phyloP scores from a whole-genome alignment of 2,329 filamentous ascomycete species.

The Pseudocercospora crystallina region DNA sequence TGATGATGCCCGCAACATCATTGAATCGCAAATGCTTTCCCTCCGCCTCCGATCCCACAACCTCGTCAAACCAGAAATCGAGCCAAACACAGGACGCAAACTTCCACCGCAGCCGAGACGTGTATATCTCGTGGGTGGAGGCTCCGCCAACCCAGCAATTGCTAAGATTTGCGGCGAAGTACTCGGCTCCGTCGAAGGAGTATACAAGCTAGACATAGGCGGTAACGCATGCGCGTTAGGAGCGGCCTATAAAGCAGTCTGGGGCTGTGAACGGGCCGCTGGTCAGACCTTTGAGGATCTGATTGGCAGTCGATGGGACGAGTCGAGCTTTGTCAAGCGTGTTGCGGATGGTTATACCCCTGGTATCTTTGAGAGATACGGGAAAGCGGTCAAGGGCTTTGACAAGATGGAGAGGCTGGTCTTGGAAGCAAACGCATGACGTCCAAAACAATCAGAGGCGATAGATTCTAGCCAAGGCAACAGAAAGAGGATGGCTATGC shows the following conservation, averaged over 20 bases:
- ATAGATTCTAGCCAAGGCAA: too few species aligned
- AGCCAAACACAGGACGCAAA: constrained; percentile 46
- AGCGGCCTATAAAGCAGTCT: constrained; percentile 93
- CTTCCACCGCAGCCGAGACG: constrained; percentile 82
- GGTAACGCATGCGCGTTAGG: constrained; percentile 93
- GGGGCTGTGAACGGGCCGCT: constrained; percentile 71
- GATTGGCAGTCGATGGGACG: constrained; percentile 80
- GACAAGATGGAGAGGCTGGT: constrained; percentile 70
- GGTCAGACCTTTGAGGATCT: constrained; percentile 77
- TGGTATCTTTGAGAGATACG: constrained; percentile 75
- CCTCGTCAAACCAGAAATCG: constrained; percentile 57
- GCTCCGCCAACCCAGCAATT: constrained; percentile 85
- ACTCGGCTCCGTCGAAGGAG: constrained; percentile 82
- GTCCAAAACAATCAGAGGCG: too few species aligned
- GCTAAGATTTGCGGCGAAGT: constrained; percentile 82
- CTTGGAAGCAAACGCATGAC: constrained; percentile 39
- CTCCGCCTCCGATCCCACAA: constrained; percentile 80
- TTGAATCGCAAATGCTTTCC: constrained; percentile 93
- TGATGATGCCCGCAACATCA: constrained; percentile 76
- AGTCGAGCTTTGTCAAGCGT: constrained; percentile 77
- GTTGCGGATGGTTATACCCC: constrained; percentile 78
- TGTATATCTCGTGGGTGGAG: constrained; percentile 92
- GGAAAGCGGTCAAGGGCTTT: constrained; percentile 72
- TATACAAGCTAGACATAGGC: constrained; percentile 90
- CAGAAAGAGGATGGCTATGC: too few species aligned